Percentiles rank a stretch among this genome's conserved stretches.
phyloP scores from a whole-genome alignment of 257 asterid genomes.

The Misopates orontium region DNA sequence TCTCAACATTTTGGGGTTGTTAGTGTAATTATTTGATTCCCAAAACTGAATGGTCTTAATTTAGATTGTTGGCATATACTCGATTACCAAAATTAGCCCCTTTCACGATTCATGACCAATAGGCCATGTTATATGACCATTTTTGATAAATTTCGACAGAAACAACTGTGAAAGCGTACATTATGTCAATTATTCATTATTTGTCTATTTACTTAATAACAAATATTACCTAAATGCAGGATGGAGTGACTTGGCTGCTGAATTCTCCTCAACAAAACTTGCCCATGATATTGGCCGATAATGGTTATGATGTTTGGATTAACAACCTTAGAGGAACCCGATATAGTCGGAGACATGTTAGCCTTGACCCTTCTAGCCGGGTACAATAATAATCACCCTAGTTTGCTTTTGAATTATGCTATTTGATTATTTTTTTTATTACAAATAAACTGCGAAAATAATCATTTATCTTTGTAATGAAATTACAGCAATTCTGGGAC shows the following conservation, averaged over 20 bases:
- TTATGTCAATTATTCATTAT: not conserved
- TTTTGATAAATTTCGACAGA: no score
- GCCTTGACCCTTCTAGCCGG: constrained; percentile 48
- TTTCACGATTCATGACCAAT: no score
- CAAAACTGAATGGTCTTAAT: no score
- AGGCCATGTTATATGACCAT: no score
- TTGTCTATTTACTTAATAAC: not conserved
- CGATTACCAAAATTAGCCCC: no score
- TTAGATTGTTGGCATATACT: no score
- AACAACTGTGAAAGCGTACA: no score
- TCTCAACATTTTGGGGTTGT: no score
- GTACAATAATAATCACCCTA: constrained; percentile 23
- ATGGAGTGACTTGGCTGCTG: constrained; percentile 77
- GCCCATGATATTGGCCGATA: constrained; percentile 70
- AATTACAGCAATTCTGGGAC: constrained; percentile 53
- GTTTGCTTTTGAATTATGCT: no score
- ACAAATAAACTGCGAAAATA: no score
- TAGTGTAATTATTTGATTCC: no score
- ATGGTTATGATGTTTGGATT: constrained; percentile 86
- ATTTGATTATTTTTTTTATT: no score
- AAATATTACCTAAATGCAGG: constrained; percentile 43
- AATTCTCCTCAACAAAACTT: constrained; percentile 63
- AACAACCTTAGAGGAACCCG: constrained; percentile 75
- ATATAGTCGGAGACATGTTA: constrained; percentile 58
- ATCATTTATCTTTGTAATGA: not conserved